Base-by-base conservation (phyloP, 2,329 filamentous ascomycete species). In the Trichoderma atrobrunneum region DNA sequence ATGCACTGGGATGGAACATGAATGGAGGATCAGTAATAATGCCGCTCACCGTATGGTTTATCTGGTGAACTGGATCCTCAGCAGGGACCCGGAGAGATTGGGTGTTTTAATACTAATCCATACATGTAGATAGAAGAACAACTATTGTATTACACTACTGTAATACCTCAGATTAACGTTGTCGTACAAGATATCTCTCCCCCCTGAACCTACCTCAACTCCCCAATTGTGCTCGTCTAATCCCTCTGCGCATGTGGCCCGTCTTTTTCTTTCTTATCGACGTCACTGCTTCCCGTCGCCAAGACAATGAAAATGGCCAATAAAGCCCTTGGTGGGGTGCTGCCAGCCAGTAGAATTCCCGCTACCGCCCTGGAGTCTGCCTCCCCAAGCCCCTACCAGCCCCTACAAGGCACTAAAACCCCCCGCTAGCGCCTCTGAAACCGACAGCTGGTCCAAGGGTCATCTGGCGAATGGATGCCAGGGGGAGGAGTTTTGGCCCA, bases 371-470 rank as follows among this genome's bases (percentile, higher is more conserved):
- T 28, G 30, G 21, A 59, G 34, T 71, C 69, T 59, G 69, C 69
- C 69, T 65, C 65, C 60, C 60, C 66, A 60, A 69, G 65, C 54
- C 60, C 59, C 39, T n/a, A 48, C 65, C 43, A 68, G 65, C 51
- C 59, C 60, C 43, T 21, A 51, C 32, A 65, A 34, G 36, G 24
- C 71, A 39, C 71, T 72, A 70, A 48, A 63, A 59, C 21, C n/a
- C 71, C 65, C 43, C 59, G 14, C 64, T 72, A 72, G 66, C 51
- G 67, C 43, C 71, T 71, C 71, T 72, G 71, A 72, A 72, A 72
- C 66, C 56, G 28, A 60, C 48, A 36, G 71, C 66, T 65, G 67
- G 66, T 28, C 63, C 71, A 72, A 61, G 63, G 70, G 63, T 67
- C 62, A 54, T 60, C 70, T 57, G 57, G 48, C 66, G 51, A 54